These are phyloP conservation scores for Colletotrichum tropicicola DNA, from an alignment of 2,329 filamentous ascomycete species.

Conservation along the genomic window DNA sequence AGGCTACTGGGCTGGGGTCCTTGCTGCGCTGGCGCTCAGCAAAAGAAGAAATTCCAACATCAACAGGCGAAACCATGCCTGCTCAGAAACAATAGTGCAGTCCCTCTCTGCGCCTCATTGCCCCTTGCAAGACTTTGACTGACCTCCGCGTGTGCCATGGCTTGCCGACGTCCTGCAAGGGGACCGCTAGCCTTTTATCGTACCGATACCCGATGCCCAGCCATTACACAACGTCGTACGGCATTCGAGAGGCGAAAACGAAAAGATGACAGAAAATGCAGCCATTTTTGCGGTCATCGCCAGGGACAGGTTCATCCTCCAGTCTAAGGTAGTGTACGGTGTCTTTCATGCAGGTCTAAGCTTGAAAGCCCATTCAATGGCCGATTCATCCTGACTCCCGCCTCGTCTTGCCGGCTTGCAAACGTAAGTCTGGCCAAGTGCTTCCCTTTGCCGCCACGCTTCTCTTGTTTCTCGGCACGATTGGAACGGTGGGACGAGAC, in stretches of 20 bases:
- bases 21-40: too few species aligned
- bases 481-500: too few species aligned
- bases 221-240: not conserved
- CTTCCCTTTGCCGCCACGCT: too few species aligned
- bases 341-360: not conserved
- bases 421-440: not conserved
- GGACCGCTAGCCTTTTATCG: not conserved
- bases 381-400: not conserved
- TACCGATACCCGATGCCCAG: constrained; percentile 1
- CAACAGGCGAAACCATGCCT: not conserved
- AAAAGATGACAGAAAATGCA: not conserved
- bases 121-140: not conserved
- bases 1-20: not conserved
- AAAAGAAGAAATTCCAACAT: not conserved
- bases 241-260: not conserved
- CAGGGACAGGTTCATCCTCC: not conserved
- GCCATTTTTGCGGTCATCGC: not conserved
- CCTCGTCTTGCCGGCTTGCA: too few species aligned
- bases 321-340: too few species aligned
- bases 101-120: not conserved
- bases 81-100: not conserved
- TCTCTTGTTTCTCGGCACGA: too few species aligned
- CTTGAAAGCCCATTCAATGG: not conserved
- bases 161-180: not conserved
- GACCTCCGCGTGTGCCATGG: not conserved